Evolutionary conservation across 106 monocot genomes (phyloP), one percentile per base, ranked within the genome.

Genomic region (Posidonia australis): DNA sequence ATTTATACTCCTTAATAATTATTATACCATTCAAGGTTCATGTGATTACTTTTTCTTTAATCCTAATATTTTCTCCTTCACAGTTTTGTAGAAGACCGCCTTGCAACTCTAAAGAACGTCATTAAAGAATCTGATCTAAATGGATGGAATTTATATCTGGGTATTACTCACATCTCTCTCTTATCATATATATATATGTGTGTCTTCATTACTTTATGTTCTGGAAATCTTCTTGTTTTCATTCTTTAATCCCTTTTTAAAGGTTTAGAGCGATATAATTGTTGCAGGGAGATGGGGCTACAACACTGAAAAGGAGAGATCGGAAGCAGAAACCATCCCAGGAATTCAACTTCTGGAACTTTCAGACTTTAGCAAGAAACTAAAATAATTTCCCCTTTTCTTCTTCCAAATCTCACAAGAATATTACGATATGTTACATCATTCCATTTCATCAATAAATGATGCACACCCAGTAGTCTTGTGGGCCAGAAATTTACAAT

Each of bases 41-140:
- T 7, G n/a, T n/a, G n/a, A 36, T 36, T 7, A 36, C 36, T 4
- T 4, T 36, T 36, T 36, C 7, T 7, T 36, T 36, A 36, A 2
- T 36, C 5, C 36, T 36, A 7, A 36, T 25, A 3, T 26, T 29
- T 46, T 45, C 65, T 70, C 23, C 19, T 29, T 58, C 41, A 44
- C 73, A 98, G 98, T 71, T 98, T 98, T 49, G 85, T 98, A 3
- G 98, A 98, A 79, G 98, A 98, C 51, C 82, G 98, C 14, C 82
- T 98, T 52, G 79, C 82, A 55, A 98, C 98, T 60, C 66, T 91
- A 54, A 91, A 88, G 81, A 91, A 85, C 67, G 98, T 98, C 24
- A 91, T 98, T 41, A 91, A 88, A 74, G 91, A 91, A 60, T 78
- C 85, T 32, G 80, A 77, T 46, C 60, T 98, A 55, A 71, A 85